Evolutionary conservation across 768 basidiomycete species (phyloP).

Genomic region (Lentinula sp.): DNA sequence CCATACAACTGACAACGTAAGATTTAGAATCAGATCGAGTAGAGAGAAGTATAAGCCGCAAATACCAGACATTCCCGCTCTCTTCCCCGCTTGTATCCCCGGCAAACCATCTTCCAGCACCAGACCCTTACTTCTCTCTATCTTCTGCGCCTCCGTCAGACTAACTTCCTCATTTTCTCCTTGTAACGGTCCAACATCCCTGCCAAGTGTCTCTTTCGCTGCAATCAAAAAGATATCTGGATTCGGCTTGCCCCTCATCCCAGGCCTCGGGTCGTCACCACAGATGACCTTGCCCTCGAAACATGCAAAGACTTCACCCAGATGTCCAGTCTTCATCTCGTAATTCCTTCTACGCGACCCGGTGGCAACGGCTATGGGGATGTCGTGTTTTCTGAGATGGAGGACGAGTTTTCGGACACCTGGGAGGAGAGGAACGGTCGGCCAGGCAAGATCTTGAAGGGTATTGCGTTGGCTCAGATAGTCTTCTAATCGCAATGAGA

Average conservation of each 20-base stretch:
- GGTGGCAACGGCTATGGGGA: slow-evolving; percentile 82
- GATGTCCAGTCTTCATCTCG: slow-evolving; percentile 59
- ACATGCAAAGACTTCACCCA: slow-evolving; percentile 47
- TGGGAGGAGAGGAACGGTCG: slow-evolving; percentile 64
- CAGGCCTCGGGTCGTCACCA: slow-evolving; percentile 53
- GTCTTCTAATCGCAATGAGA: slow-evolving; percentile 54
- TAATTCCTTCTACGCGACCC: slow-evolving; percentile 64
- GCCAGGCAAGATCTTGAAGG: slow-evolving; percentile 63
- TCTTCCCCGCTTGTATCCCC: slow-evolving; percentile 74
- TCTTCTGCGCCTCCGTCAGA: slow-evolving; percentile 25
- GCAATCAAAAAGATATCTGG: slow-evolving; percentile 80
- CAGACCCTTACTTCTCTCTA: slow-evolving; percentile 56
- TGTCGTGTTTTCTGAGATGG: slow-evolving; percentile 59
- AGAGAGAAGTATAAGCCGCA: background rate
- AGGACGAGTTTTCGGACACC: slow-evolving; percentile 63
- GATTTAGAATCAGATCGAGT: background rate
- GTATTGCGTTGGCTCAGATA: slow-evolving; percentile 52
- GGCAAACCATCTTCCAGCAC: slow-evolving; percentile 81
- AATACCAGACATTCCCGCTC: slow-evolving; percentile 83
- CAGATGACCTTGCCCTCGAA: slow-evolving; percentile 69
- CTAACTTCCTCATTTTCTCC: slow-evolving; percentile 22
- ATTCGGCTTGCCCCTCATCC: slow-evolving; percentile 66
- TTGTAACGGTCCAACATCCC: slow-evolving; percentile 43
- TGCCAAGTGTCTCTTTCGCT: slow-evolving; percentile 52
- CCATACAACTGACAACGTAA: slow-evolving; percentile 59